phyloP scores from a whole-genome alignment of 495 filamentous ascomycete genomes.

The Hypoxylon crocopeplum region DNA sequence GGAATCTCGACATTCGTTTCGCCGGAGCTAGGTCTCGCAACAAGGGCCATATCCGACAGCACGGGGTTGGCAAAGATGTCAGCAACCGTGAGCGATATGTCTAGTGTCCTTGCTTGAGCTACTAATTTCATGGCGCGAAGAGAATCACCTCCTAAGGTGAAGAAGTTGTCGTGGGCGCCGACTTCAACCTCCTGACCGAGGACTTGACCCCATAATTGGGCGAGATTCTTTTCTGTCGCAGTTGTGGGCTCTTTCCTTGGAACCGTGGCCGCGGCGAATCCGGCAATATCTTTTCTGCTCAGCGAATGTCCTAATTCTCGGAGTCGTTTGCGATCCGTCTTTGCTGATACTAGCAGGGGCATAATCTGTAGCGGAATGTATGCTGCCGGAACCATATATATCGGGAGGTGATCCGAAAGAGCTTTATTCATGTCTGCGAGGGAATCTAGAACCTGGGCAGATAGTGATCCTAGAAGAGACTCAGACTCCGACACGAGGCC shows the following conservation, averaged over 20 bases:
- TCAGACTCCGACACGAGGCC: conserved; percentile 29
- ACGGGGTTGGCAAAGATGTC: conserved; percentile 52
- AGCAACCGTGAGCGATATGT: conserved; percentile 50
- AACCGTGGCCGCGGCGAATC: conserved; percentile 28
- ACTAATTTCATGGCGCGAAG: conserved; percentile 62
- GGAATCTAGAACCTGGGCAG: conserved; percentile 37
- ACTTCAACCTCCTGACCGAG: conserved; percentile 38
- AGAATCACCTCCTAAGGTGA: conserved; percentile 61
- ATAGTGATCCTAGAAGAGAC: conserved; percentile 35
- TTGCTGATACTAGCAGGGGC: conserved; percentile 63
- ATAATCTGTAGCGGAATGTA: conserved; percentile 65
- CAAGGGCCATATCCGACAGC: conserved; percentile 48
- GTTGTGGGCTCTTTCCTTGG: conserved; percentile 38
- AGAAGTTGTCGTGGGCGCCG: conserved; percentile 56
- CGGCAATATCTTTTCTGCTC: conserved; percentile 42
- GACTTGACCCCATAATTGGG: conserved; percentile 41
- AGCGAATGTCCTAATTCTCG: conserved; percentile 45
- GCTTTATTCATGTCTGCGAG: conserved; percentile 36
- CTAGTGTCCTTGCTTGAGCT: conserved; percentile 48
- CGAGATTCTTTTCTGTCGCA: conserved; percentile 39
- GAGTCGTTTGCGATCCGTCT: conserved; percentile 68
- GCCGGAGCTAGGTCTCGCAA: conserved; percentile 20
- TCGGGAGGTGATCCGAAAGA: conserved; percentile 50
- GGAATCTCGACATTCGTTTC: conserved; percentile 20
- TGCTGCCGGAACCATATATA: conserved; percentile 67